Base-by-base conservation (phyloP, 768 basidiomycete species). In the Pulveroboletus frians region DNA sequence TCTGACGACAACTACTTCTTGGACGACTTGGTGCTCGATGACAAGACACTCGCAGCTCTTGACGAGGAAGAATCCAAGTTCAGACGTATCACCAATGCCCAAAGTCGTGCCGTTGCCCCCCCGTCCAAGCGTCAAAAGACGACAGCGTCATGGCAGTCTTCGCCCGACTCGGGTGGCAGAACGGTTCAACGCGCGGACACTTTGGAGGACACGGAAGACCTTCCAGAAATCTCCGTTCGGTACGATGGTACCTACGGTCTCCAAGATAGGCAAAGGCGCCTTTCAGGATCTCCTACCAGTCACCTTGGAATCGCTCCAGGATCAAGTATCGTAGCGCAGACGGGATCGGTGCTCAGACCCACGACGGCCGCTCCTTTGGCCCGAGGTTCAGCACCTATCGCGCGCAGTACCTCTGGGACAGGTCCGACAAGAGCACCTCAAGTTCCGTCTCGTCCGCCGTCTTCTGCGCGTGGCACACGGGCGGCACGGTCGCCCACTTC, bases 1-100 rank as follows among this genome's bases (percentile, higher is more conserved):
- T 80, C 77, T 27, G 87, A 87, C 66, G 86, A 86, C 64, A 76
- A 83, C 60, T 82, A 82, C 62, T 73, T 76, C 63, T 71, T 73
- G 55, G 84, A 84, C 62, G 83, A 83, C 47, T 70, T 85, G 52
- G 71, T 79, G 37, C 66, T 88, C 36, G 84, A 88, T 59, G 83
- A 79, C 44, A 70, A 76, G 51, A 73, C 79, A 0, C 65, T 86
- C 43, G 83, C 84, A 9, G 67, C 75, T 26, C 73, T 88, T 17
- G 84, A 86, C 55, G 70, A 74, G 47, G 76, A 76, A 47, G 86
- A 88, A 57, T 64, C 59, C 46, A 69, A 67, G 43, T 71, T 63
- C 50, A 64, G 38, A 45, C 58, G 59, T 38, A 50, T 27, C 50
- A 50, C 51, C 52, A 60, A 39, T 53, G 52, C 50, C 36, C 59